phyloP scores from a whole-genome alignment of 768 basidiomycete genomes.

The Podaxis sp. region DNA sequence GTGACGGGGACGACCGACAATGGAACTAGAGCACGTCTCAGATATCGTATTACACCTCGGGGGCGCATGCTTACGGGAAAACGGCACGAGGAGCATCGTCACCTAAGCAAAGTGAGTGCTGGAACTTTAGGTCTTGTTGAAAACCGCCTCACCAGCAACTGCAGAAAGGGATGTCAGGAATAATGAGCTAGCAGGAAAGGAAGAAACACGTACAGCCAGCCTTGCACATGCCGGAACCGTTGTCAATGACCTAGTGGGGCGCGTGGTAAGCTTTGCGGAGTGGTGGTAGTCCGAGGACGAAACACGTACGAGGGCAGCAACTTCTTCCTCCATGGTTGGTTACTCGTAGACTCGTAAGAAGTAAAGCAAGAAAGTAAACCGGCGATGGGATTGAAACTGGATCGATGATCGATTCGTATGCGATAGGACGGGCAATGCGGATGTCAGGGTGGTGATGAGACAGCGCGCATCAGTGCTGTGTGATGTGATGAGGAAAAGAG shows the following conservation, averaged over 20 bases:
- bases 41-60: neutral
- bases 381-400: constrained; percentile 12
- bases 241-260: constrained; percentile 71
- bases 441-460: neutral
- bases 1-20: constrained; percentile 93
- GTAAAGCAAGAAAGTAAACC: constrained; percentile 18
- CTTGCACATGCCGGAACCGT: constrained; percentile 99
- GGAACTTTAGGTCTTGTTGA: constrained; percentile 10
- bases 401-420: constrained; percentile 15
- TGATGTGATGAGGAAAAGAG: neutral
- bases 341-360: constrained; percentile 34
- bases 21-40: constrained; percentile 53
- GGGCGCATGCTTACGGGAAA: constrained; percentile 76
- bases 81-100: constrained; percentile 92
- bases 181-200: constrained; percentile 11
- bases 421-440: constrained; percentile 14
- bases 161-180: constrained; percentile 24
- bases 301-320: constrained; percentile 49
- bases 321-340: constrained; percentile 47
- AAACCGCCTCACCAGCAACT: constrained; percentile 61
- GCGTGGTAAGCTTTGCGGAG: constrained; percentile 8
- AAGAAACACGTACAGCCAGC: constrained; percentile 81
- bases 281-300: constrained; percentile 27
- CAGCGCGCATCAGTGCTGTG: neutral
- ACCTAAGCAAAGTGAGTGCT: constrained; percentile 45